Evolutionary conservation across 2,329 filamentous ascomycete genomes (phyloP).

Genomic region (Dendrostoma leiphaemia): DNA sequence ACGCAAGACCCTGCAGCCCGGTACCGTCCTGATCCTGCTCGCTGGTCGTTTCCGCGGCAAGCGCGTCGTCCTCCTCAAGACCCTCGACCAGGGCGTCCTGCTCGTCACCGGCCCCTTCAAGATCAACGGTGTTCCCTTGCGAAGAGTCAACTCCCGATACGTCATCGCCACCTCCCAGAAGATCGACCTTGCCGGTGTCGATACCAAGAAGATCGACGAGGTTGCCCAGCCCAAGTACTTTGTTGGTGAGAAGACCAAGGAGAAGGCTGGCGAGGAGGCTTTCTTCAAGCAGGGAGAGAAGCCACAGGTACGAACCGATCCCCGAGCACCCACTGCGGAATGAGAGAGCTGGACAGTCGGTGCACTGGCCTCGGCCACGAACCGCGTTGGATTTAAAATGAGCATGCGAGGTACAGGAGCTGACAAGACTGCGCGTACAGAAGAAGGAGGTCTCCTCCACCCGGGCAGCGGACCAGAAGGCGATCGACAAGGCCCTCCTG

Average conservation of each 20-base stretch:
- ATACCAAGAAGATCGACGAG: slow-evolving; percentile 86
- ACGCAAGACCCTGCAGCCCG: slow-evolving; percentile 86
- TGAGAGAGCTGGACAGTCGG: not conserved
- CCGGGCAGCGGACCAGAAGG: slow-evolving; percentile 96
- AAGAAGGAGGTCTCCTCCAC: slow-evolving; percentile 95
- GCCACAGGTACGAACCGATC: slow-evolving; percentile 56
- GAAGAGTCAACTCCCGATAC: slow-evolving; percentile 90
- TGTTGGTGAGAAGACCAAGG: slow-evolving; percentile 88
- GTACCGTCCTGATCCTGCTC: slow-evolving; percentile 97
- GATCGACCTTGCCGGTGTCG: slow-evolving; percentile 81
- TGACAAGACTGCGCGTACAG: slow-evolving; percentile 51
- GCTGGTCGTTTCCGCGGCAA: slow-evolving; percentile 99
- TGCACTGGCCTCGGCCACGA: not conserved
- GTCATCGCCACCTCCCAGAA: slow-evolving; percentile 88
- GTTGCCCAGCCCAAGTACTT: slow-evolving; percentile 83
- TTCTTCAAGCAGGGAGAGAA: slow-evolving; percentile 99
- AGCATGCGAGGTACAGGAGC: slow-evolving; percentile 19
- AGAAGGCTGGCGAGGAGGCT: slow-evolving; percentile 96
- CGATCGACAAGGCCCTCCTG: slow-evolving; percentile 93
- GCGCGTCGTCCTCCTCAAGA: slow-evolving; percentile 98
- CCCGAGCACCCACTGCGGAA: not conserved
- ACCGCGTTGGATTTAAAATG: not conserved
- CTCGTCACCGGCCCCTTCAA: slow-evolving; percentile 99
- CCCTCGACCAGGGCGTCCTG: slow-evolving; percentile 94
- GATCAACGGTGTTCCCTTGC: slow-evolving; percentile 98